A percentile compares a stretch with the other conserved stretches of the same genome.
Evolutionary conservation across 2,329 filamentous ascomycete genomes (phyloP).

Genomic region (Cryphonectria radicalis): DNA sequence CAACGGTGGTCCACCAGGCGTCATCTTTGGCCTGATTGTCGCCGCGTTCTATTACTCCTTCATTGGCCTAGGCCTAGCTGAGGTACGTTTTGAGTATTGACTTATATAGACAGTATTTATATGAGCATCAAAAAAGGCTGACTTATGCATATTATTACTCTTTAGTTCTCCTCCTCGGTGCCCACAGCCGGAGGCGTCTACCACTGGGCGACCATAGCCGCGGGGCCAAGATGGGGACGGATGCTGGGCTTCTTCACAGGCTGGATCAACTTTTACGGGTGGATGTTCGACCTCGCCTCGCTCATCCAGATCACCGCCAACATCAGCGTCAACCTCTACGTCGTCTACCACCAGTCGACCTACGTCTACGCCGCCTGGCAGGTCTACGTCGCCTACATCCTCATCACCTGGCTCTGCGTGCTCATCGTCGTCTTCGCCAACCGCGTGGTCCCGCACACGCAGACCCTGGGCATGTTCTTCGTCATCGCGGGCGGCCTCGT

Average conservation of each 20-base stretch:
- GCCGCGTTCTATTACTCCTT: constrained; percentile 49
- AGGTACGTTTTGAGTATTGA: constrained; percentile 37
- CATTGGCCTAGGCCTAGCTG: constrained; percentile 46
- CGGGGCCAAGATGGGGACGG: constrained; percentile 58
- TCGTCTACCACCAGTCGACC: constrained; percentile 56
- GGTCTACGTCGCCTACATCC: constrained; percentile 61
- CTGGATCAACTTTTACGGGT: constrained; percentile 61
- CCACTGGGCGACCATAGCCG: constrained; percentile 64
- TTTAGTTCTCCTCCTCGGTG: constrained; percentile 63
- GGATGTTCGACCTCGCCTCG: constrained; percentile 66
- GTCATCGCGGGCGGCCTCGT: constrained; percentile 56
- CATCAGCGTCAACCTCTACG: constrained; percentile 64
- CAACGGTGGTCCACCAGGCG: constrained; percentile 47
- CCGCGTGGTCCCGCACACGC: constrained; percentile 57
- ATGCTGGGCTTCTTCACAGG: constrained; percentile 52
- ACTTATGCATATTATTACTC: not conserved
- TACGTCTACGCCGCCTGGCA: constrained; percentile 60
- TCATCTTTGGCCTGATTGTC: constrained; percentile 49
- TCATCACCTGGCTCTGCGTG: constrained; percentile 58
- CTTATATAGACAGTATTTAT: not conserved
- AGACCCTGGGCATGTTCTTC: constrained; percentile 57
- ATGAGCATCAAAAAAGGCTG: not conserved
- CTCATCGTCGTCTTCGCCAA: constrained; percentile 61
- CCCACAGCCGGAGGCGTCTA: constrained; percentile 64
- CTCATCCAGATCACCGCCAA: constrained; percentile 63